phyloP scores from a whole-genome alignment of 2,329 filamentous ascomycete genomes.

The Pseudogymnoascus sp. region DNA sequence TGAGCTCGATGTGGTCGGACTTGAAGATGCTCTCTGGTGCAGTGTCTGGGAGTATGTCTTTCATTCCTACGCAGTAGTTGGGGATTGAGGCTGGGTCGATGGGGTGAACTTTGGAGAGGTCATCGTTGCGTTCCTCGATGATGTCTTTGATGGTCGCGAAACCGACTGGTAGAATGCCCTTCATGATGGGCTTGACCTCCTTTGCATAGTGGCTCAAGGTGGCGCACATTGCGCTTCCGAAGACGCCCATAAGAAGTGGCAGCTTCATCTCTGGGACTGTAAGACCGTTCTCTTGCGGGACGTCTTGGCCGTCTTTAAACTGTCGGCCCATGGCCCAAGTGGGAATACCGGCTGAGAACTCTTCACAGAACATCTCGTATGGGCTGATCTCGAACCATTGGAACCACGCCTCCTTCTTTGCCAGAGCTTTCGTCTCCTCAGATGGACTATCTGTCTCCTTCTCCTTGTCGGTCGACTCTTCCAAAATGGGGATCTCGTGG shows the following conservation, averaged over 20 bases:
- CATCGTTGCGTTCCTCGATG: conserved; percentile 72
- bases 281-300: conserved; percentile 49
- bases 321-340: conserved; percentile 85
- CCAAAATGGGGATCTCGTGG: conserved; percentile 77
- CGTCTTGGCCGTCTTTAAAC: conserved; percentile 64
- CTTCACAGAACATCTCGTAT: conserved; percentile 92
- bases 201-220: conserved; percentile 94
- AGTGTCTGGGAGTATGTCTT: conserved; percentile 61
- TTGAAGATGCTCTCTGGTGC: conserved; percentile 70
- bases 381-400: conserved; percentile 97
- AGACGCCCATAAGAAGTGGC: conserved; percentile 84
- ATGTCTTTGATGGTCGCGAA: conserved; percentile 71
- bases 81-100: conserved; percentile 87
- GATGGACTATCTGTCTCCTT: conserved; percentile 29
- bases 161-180: conserved; percentile 52
- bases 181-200: conserved; percentile 77
- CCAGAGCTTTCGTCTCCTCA: conserved; percentile 42
- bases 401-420: conserved; percentile 73
- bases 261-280: conserved; percentile 77
- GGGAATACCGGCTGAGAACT: conserved; percentile 82
- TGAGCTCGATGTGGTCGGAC: conserved; percentile 65
- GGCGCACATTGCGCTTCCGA: conserved; percentile 92
- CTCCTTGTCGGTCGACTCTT: conserved; percentile 32
- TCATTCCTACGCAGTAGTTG: conserved; percentile 80
- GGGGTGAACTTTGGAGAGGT: conserved; percentile 85